A percentile compares a stretch with the other conserved stretches of the same genome.
Evolutionary conservation across 2,329 filamentous ascomycete genomes (phyloP).

Genomic region (Penicillium crustosum): DNA sequence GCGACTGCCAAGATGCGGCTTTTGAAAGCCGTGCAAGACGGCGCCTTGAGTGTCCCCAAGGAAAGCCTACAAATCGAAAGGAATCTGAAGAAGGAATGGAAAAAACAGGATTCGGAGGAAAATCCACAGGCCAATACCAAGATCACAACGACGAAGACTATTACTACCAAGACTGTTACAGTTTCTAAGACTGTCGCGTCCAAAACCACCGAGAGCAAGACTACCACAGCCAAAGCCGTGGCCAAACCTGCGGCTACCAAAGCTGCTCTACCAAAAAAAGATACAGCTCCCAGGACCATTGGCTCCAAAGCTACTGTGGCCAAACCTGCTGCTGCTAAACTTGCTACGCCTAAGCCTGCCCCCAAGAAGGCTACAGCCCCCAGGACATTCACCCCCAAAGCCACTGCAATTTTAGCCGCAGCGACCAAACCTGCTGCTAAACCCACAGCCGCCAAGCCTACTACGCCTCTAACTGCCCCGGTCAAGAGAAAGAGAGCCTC

Average conservation of each 20-base stretch:
- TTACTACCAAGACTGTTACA: background rate
- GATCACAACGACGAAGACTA: background rate
- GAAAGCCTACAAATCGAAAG: constrained; percentile 53
- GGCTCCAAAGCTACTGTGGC: no score
- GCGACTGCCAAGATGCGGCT: constrained; percentile 60
- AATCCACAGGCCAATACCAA: background rate
- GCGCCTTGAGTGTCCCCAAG: constrained; percentile 51
- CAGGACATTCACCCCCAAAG: no score
- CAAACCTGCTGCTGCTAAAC: background rate
- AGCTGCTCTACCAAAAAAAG: background rate
- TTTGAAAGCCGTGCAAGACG: constrained; percentile 55
- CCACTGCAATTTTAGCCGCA: no score
- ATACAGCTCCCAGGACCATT: no score
- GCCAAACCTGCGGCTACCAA: background rate
- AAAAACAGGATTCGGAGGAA: constrained; percentile 45
- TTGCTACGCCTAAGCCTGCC: no score
- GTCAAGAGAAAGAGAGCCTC: background rate
- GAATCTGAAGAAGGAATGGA: constrained; percentile 60
- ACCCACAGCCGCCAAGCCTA: no score
- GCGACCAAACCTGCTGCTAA: no score
- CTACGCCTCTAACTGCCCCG: no score
- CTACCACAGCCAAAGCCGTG: background rate
- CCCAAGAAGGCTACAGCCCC: no score
- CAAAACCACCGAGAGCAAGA: background rate
- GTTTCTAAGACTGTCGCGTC: background rate